Evolutionary conservation across 2,329 filamentous ascomycete genomes (phyloP).

Genomic region (Thelonectria rubi): DNA sequence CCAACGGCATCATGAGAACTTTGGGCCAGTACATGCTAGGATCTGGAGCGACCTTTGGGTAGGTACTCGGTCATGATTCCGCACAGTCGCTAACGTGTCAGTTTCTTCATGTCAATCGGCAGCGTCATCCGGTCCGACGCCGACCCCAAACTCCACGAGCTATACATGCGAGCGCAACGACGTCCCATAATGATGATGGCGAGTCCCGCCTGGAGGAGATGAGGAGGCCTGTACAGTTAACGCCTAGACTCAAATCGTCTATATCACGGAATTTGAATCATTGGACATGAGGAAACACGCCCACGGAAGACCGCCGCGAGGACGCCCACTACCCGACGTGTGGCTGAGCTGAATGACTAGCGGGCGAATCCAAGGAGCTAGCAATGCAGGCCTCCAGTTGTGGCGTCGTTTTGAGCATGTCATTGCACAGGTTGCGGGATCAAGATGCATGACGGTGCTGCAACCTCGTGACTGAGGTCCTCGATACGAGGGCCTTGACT

Average conservation of each 20-base stretch:
- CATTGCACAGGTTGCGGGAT: slow-evolving; percentile 9
- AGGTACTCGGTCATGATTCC: slow-evolving; percentile 38
- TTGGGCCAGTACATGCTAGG: slow-evolving; percentile 97
- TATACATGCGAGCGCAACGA: slow-evolving; percentile 78
- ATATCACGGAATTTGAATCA: too few species aligned
- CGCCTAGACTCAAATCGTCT: too few species aligned
- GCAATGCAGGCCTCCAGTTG: slow-evolving; percentile 14
- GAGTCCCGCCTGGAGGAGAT: slow-evolving; percentile 50
- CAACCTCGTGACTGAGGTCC: slow-evolving; percentile 11
- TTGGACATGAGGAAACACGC: too few species aligned
- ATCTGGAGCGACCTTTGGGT: slow-evolving; percentile 97
- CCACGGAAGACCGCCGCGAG: not conserved
- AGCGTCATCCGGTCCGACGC: slow-evolving; percentile 95
- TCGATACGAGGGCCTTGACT: slow-evolving; percentile 11
- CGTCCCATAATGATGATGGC: slow-evolving; percentile 72
- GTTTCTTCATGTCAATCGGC: slow-evolving; percentile 99
- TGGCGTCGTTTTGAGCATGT: slow-evolving; percentile 17
- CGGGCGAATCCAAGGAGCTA: not conserved
- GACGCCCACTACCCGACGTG: slow-evolving; percentile 22
- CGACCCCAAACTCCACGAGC: slow-evolving; percentile 76
- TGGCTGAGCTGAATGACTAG: slow-evolving; percentile 9
- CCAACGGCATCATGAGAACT: slow-evolving; percentile 92
- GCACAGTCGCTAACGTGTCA: slow-evolving; percentile 41
- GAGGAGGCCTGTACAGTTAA: slow-evolving; percentile 15
- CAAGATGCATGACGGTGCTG: slow-evolving; percentile 13